Evolutionary conservation across 192 early-diverging fungal genomes (phyloP).

Genomic region (Anaeromyces robustus): DNA sequence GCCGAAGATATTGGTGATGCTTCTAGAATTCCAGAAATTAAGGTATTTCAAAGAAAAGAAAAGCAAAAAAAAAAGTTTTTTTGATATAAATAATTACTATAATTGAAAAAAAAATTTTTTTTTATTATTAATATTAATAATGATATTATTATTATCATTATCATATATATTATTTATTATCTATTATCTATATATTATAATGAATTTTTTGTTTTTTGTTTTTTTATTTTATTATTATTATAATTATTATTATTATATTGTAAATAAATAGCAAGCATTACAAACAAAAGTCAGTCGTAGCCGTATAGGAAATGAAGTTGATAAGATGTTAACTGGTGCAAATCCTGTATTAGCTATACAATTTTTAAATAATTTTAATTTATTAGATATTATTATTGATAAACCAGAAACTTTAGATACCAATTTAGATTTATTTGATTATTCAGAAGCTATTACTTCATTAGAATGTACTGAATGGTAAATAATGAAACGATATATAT

Average conservation of each 20-base stretch:
- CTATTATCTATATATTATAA: too few species aligned
- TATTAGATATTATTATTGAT: constrained; percentile 21
- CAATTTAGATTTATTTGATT: constrained; percentile 1
- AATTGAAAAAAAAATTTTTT: too few species aligned
- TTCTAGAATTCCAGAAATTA: constrained; percentile 32
- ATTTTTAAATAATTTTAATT: constrained; percentile 21
- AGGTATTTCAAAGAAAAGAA: too few species aligned
- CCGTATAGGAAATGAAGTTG: constrained; percentile 77
- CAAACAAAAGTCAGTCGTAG: constrained; percentile 76
- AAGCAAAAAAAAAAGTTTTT: too few species aligned
- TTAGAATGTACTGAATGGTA: not conserved
- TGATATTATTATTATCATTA: too few species aligned
- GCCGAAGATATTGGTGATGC: constrained; percentile 48
- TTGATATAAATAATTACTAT: too few species aligned
- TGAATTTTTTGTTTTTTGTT: too few species aligned
- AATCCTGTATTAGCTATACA: constrained; percentile 30
- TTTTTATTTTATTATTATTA: not conserved
- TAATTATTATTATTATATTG: constrained; percentile 1
- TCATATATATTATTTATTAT: too few species aligned
- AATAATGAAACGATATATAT: not conserved
- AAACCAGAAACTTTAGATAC: constrained; percentile 1
- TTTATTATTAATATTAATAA: too few species aligned
- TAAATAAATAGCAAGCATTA: constrained; percentile 32
- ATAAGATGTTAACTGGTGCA: constrained; percentile 73
- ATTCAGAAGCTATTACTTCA: not conserved